Conservation (phyloP, 2,329 filamentous ascomycete genomes). For the Zasmidium angulare region DNA sequence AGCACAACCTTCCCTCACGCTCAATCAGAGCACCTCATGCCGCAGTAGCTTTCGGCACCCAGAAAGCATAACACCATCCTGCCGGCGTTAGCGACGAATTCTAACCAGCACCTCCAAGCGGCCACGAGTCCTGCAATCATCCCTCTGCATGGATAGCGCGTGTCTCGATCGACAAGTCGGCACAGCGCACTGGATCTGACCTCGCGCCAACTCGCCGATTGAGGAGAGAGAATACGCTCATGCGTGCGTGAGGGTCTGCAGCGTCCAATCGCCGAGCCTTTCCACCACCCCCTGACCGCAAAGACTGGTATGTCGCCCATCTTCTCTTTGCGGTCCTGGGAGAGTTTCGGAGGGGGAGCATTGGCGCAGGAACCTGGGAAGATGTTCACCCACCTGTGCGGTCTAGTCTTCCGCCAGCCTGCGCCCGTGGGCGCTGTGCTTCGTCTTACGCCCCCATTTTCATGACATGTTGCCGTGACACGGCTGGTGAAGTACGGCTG, state of each 20-base stretch:
- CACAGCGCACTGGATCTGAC: neutral
- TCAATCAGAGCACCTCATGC: slow-evolving; percentile 5
- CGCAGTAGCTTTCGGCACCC: slow-evolving; percentile 11
- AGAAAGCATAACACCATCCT: slow-evolving; percentile 1
- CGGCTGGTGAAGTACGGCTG: neutral
- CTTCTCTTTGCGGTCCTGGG: neutral
- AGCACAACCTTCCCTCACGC: slow-evolving; percentile 1
- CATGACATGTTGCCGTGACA: neutral
- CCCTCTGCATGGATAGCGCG: slow-evolving; percentile 4
- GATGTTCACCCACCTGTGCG: neutral
- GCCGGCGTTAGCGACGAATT: slow-evolving; percentile 3
- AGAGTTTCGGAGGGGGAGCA: neutral
- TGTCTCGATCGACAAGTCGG: neutral
- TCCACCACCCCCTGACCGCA: slow-evolving; percentile 2
- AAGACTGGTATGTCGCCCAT: slow-evolving; percentile 1
- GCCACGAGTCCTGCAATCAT: neutral
- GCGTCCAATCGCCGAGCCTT: neutral
- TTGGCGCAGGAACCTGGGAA: neutral
- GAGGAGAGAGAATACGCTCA: neutral
- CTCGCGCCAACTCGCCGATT: neutral
- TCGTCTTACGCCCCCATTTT: neutral
- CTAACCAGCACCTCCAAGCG: slow-evolving; percentile 1
- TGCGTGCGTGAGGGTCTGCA: neutral
- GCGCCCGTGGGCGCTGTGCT: neutral
- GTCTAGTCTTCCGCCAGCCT: neutral